Percentiles rank a stretch among this genome's conserved stretches.
Evolutionary conservation across 2,329 filamentous ascomycete genomes (phyloP).

Genomic region (Alternaria arborescens): DNA sequence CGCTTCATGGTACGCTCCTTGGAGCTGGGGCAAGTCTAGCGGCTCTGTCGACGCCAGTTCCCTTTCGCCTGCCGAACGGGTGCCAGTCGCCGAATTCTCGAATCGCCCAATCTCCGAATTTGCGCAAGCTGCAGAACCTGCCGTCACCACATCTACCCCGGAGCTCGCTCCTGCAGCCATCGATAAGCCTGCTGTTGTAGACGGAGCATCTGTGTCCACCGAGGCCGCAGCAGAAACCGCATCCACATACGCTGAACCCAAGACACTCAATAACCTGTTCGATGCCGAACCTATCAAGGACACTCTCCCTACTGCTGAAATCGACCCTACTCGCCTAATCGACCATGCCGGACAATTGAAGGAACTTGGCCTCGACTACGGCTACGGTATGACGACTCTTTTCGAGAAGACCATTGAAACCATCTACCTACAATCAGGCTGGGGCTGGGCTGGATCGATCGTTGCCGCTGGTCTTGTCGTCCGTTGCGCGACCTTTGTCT

Average conservation of each 20-base stretch:
- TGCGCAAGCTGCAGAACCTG: conserved; percentile 25
- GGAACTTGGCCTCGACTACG: conserved; percentile 84
- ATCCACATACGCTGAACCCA: conserved; percentile 14
- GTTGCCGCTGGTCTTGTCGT: conserved; percentile 69
- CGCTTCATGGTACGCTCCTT: conserved; percentile 48
- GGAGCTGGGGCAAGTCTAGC: conserved; percentile 46
- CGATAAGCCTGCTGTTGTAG: conserved; percentile 39
- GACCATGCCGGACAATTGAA: conserved; percentile 85
- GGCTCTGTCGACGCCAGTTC: conserved; percentile 28
- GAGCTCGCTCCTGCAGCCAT: conserved; percentile 50
- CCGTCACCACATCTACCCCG: conserved; percentile 43
- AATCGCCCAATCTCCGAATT: conserved; percentile 19
- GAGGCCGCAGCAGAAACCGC: conserved; percentile 16
- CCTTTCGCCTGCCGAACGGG: conserved; percentile 21
- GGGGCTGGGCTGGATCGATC: conserved; percentile 86
- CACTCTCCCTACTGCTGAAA: conserved; percentile 22
- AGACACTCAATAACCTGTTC: conserved; percentile 37
- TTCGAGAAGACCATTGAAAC: conserved; percentile 84
- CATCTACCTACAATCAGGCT: conserved; percentile 75
- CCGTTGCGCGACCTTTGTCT: conserved; percentile 69
- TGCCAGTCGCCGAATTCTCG: conserved; percentile 34
- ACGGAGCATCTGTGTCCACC: conserved; percentile 29
- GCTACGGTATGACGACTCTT: conserved; percentile 77
- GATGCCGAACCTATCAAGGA: conserved; percentile 21
- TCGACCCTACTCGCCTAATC: conserved; percentile 65